Evolutionary conservation across 495 filamentous ascomycete genomes (phyloP), one percentile per base, ranked within the genome.

Genomic region (Talaromyces stipitatus): DNA sequence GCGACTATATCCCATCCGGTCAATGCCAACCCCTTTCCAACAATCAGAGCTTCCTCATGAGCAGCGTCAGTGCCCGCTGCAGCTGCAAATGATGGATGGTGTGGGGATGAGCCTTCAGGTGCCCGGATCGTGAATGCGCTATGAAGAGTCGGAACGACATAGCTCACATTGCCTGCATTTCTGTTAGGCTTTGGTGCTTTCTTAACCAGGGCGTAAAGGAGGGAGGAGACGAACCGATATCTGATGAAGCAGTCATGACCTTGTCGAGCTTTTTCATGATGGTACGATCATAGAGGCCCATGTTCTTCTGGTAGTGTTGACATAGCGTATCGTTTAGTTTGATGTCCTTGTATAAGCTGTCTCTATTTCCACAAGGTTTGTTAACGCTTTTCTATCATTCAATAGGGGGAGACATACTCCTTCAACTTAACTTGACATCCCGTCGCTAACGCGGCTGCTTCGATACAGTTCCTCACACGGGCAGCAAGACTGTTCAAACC

Each of bases 61-160:
- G 82, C 78, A 47, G 67, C 69, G 51, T 68, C 72, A 0, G 79
- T 86, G 12, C 82, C 78, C 2, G 82, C 78, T 0, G 80, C 76
- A 11, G 70, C 67, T 22, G 80, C 76, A 70, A 87, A 89, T 2
- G 76, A 76, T 0, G 82, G 79, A 60, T 76, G 85, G 62, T 89
- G 85, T 11, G 76, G 80, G n/a, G 74, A 78, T 2, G 68, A 70
- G 0, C 72, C 75, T 12, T 72, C 63, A 2, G 73, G 67, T 11
- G 64, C 60, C 0, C 67, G 68, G 48, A 90, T 86, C 4, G 69
- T 70, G 58, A 88, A 87, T 41, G 80, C 78, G 1, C 77, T 72
- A 58, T 76, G 82, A 16, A 90, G 60, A 30, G 80, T 84, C 20
- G 85, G 86, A 60, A 85, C 76, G 1, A 78, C 75, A 61, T 87